Base-by-base conservation (phyloP, 2,329 filamentous ascomycete species). In the Pseudodiploospora longispora region DNA sequence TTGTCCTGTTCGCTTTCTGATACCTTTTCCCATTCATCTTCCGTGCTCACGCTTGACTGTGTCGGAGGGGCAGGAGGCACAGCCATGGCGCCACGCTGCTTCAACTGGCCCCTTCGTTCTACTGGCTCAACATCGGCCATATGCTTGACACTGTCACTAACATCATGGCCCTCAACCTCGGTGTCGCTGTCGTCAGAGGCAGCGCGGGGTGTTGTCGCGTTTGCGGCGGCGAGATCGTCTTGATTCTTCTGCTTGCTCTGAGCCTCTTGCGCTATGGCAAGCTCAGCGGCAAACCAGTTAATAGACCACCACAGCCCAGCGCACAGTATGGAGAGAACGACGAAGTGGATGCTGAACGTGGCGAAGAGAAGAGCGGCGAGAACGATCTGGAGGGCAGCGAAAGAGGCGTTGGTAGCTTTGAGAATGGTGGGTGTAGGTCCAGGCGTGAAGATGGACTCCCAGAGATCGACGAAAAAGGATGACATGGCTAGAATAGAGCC, bases 21-120 rank as follows among this genome's bases (percentile, higher is more conserved):
- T 4, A 97, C 85, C 72, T 93, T 94, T 71, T 96, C 91, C 91
- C 91, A 97, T 67, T 97, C 91, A 59, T 91, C 91, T 68, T 97
- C 91, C 4, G 90, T 96, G 65, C 88, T 91, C 19, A 65, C 73
- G 42, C 75, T 72, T 38, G 76, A 80, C 61, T 73, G 77, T 27
- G 67, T 70, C 37, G 55, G 48, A 46, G 54, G 49, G 47, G 48
- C 42, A 29, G 10, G 46, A 54, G 51, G 43, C 38, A 50, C 61
- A 10, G 12, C 27, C 6, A 7, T 10, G 8, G 30, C 50, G 38
- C 69, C 55, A 38, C 72, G 69, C 41, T 69, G 70, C 64, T 75
- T 79, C 52, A 80, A 59, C 50, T 74, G 65, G 42, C 70, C 72
- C 10, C 54, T 53, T 42, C 56, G 51, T 54, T 70, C 67, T 27